Evolutionary conservation across 2,329 filamentous ascomycete genomes (phyloP).

Genomic region (Plenodomus tracheiphilus): DNA sequence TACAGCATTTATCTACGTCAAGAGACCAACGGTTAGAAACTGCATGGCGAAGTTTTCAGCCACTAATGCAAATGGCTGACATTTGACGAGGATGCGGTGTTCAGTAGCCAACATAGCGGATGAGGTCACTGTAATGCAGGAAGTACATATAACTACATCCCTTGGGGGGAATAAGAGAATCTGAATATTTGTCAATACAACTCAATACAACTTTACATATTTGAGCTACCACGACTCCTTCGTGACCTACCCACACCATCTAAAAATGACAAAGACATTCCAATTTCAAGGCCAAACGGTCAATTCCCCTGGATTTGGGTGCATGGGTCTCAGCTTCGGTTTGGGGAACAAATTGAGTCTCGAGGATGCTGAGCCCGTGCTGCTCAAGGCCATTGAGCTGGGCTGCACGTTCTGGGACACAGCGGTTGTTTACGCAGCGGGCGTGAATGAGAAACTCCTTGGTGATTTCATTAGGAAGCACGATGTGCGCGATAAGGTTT

Average conservation of each 20-base stretch:
- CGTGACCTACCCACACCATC: not conserved
- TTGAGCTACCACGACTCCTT: too few relatives aligned
- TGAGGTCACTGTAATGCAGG: too few relatives aligned
- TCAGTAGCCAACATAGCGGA: too few relatives aligned
- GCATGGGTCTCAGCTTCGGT: slow-evolving; percentile 56
- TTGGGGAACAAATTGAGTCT: slow-evolving; percentile 50
- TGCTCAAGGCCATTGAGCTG: slow-evolving; percentile 53
- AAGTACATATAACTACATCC: too few relatives aligned
- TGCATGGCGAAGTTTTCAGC: too few relatives aligned
- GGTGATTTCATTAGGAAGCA: slow-evolving; percentile 34
- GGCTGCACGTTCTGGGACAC: slow-evolving; percentile 59
- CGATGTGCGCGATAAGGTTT: slow-evolving; percentile 28
- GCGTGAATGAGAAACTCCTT: slow-evolving; percentile 34
- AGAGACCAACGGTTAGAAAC: too few relatives aligned
- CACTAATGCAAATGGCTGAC: too few relatives aligned
- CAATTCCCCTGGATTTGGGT: slow-evolving; percentile 56
- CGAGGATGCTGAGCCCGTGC: slow-evolving; percentile 53
- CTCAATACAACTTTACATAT: too few relatives aligned
- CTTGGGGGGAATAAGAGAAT: too few relatives aligned
- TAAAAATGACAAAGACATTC: slow-evolving; percentile 23
- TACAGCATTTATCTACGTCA: too few relatives aligned
- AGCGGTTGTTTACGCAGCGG: slow-evolving; percentile 24
- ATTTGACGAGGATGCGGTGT: too few relatives aligned
- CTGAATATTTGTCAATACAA: too few relatives aligned
- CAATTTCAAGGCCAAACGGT: slow-evolving; percentile 42